Conservation (phyloP, 306 rosid species). For the Dryas octopetala region DNA sequence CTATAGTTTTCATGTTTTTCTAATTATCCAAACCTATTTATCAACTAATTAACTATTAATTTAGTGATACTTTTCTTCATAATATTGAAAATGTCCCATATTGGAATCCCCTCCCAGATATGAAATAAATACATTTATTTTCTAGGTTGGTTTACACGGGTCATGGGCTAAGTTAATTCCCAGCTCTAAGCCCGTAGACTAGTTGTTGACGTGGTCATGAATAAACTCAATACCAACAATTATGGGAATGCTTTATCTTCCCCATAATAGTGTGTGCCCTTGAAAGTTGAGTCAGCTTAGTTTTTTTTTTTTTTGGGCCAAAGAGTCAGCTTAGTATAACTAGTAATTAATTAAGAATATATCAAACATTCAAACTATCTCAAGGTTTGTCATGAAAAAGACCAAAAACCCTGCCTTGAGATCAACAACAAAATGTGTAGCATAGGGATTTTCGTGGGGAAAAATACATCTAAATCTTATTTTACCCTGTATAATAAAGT, state of each 20-base stretch:
- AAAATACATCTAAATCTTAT: neutral
- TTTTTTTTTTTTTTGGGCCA: too few relatives aligned
- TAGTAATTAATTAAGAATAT: neutral
- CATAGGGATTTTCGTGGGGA: neutral
- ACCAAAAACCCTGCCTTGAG: slow-evolving; percentile 25
- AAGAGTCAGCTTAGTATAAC: neutral
- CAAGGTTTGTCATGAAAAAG: neutral
- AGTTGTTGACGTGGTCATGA: neutral
- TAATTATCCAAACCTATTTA: too few relatives aligned
- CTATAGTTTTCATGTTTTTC: too few relatives aligned
- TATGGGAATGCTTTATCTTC: neutral
- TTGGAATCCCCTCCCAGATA: too few relatives aligned
- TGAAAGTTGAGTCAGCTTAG: neutral
- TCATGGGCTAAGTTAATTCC: too few relatives aligned
- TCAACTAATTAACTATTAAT: too few relatives aligned
- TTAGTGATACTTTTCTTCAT: too few relatives aligned
- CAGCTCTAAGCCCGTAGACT: neutral
- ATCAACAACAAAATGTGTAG: slow-evolving; percentile 8
- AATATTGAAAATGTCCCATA: too few relatives aligned
- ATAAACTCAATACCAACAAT: neutral
- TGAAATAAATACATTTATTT: too few relatives aligned
- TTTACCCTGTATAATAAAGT: neutral
- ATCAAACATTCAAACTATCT: neutral
- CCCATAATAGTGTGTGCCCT: neutral
- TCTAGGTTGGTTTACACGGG: too few relatives aligned